Evolutionary conservation across 2,329 filamentous ascomycete genomes (phyloP), one percentile per base, ranked within the genome.

Genomic region (Orbilia ellipsospora): DNA sequence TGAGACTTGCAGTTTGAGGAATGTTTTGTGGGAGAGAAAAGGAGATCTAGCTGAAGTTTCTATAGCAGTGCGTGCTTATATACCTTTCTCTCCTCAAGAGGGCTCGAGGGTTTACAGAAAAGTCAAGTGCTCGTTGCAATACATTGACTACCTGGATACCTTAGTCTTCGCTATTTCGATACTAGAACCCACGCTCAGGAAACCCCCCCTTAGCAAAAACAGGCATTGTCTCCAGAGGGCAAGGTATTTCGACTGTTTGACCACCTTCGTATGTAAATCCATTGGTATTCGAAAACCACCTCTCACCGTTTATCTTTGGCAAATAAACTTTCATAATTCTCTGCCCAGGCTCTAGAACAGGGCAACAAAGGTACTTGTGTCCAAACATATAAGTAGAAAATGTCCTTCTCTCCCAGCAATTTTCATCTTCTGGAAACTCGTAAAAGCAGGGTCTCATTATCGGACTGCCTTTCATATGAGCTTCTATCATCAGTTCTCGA

Each of bases 381-480:
- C 48, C 48, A 52, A 52, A 23, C 48, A 52, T 52, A 10, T 52
- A 52, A 20, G 16, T 52, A 18, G 48, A 20, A 52, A 20, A 52
- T 5, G 48, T 10, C 18, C 26, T 52, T 18, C 13, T 18, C 20
- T 52, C 48, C 48, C 48, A 52, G 16, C 48, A 52, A 52, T 52
- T 52, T 23, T 52, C 48, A 12, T 52, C 48, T 18, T 23, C n/a
- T 20, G 48, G 48, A 18, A 52, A 52, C 13, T 52, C 48, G 20
- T 52, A 52, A 52, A 52, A 52, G 12, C n/a, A 23, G 6, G 48
- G 10, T 23, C 48, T 18, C 48, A 52, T 52, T 2, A 52, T 13
- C 12, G 48, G 48, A 20, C 15, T 23, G n/a, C 48, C 48, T 13
- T 52, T 52, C 7, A 4, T 18, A 23, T 52, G 48, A 12, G 48